Conservation (phyloP, 768 basidiomycete genomes). For the Tricholoma matsutake region DNA sequence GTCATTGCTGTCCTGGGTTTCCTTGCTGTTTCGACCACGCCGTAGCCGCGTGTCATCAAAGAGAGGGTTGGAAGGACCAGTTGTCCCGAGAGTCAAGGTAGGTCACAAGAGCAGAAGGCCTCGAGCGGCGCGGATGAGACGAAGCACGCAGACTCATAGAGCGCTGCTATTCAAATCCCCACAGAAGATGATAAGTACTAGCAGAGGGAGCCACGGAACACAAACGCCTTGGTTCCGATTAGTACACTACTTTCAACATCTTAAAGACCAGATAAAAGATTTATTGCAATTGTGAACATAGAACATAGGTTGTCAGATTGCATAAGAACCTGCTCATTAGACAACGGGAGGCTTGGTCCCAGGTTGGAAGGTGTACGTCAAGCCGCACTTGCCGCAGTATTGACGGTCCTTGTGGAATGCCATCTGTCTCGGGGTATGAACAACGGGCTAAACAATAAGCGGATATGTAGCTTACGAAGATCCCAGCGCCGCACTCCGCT, state of each 20-base stretch:
- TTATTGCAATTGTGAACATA: not conserved
- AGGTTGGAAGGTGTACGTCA: slow-evolving; percentile 83
- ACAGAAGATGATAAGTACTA: no score
- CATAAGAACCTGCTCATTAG: slow-evolving; percentile 28
- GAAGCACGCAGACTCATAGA: not conserved
- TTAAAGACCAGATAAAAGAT: not conserved
- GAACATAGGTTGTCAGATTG: not conserved
- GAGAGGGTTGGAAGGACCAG: not conserved
- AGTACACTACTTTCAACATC: no score
- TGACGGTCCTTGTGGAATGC: slow-evolving; percentile 98
- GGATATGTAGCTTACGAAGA: slow-evolving; percentile 61
- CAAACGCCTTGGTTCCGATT: no score
- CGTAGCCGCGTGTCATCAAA: not conserved
- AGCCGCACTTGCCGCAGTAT: slow-evolving; percentile 94
- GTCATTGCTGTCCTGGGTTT: slow-evolving; percentile 28
- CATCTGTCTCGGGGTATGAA: slow-evolving; percentile 60
- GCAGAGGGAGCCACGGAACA: no score
- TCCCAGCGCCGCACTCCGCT: slow-evolving; percentile 80
- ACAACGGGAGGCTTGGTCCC: slow-evolving; percentile 76
- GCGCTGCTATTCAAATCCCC: no score
- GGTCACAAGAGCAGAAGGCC: not conserved
- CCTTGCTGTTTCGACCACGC: slow-evolving; percentile 21
- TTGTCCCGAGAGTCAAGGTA: not conserved
- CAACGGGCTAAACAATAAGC: not conserved
- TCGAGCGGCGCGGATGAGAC: not conserved